These are phyloP conservation scores for Diplodia intermedia DNA, from an alignment of 2,329 filamentous ascomycete genomes.

Conservation along the genomic window DNA sequence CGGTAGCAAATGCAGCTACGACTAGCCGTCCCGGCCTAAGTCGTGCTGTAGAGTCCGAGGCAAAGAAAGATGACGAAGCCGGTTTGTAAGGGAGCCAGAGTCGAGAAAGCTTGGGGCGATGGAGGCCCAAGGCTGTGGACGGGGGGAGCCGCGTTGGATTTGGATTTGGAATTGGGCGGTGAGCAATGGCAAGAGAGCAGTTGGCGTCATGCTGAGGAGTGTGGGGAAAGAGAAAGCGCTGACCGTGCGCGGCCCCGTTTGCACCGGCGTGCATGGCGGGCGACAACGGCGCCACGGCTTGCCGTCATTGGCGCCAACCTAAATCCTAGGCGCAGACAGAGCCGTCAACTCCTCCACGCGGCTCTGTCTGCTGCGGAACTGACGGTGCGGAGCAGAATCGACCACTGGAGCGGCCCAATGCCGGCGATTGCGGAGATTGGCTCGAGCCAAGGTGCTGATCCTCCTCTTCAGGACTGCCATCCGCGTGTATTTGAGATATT, in stretches of 20 bases:
- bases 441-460: slow-evolving; percentile 9
- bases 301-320: background rate
- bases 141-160: background rate
- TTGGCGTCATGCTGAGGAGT: background rate
- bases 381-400: background rate
- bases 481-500: background rate
- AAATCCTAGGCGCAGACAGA: background rate
- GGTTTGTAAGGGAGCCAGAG: background rate
- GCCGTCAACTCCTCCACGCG: background rate
- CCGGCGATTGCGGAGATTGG: slow-evolving; percentile 6
- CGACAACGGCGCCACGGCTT: background rate
- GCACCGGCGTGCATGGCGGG: background rate
- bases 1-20: background rate
- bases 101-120: background rate
- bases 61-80: background rate
- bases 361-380: background rate
- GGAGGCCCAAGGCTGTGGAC: background rate
- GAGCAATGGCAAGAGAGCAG: background rate
- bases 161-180: slow-evolving; percentile 21
- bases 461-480: too few relatives aligned
- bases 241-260: background rate
- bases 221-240: background rate
- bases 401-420: background rate
- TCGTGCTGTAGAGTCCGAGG: too few relatives aligned
- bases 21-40: background rate